Evolutionary conservation across 208 protist species (phyloP).

Genomic region (Tritrichomonas foetus): DNA sequence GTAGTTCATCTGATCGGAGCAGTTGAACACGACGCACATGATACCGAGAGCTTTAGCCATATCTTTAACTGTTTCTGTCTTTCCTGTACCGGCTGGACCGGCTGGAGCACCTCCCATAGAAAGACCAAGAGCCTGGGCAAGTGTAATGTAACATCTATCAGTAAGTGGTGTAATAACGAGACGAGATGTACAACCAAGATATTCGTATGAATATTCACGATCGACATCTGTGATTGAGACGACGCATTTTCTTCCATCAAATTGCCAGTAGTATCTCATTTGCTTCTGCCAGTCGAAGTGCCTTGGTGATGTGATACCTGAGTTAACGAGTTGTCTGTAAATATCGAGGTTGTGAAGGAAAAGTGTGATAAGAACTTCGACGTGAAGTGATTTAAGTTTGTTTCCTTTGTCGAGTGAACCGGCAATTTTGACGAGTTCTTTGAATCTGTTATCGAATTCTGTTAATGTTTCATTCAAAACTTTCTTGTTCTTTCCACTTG

Average conservation of each 20-base stretch:
- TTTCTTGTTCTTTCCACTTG: constrained; percentile 17
- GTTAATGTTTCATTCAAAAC: neutral
- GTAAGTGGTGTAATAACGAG: constrained; percentile 75
- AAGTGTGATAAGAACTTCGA: constrained; percentile 16
- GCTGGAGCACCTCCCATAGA: constrained; percentile 70
- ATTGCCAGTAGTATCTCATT: constrained; percentile 69
- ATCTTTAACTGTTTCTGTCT: constrained; percentile 81
- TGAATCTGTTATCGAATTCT: constrained; percentile 37
- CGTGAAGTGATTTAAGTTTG: neutral
- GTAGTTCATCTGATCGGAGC: constrained; percentile 74
- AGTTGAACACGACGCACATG: constrained; percentile 77
- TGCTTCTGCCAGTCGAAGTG: constrained; percentile 75
- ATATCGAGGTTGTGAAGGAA: constrained; percentile 38
- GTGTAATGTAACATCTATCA: constrained; percentile 70
- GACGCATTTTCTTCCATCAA: constrained; percentile 61
- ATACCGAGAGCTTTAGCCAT: constrained; percentile 71
- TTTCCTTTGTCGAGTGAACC: neutral
- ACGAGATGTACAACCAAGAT: constrained; percentile 68
- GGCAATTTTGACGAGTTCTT: neutral
- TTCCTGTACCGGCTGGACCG: constrained; percentile 75
- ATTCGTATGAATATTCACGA: constrained; percentile 73
- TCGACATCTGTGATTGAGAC: constrained; percentile 67
- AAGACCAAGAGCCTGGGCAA: constrained; percentile 70
- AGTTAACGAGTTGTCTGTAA: neutral
- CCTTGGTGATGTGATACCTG: constrained; percentile 18